These are phyloP conservation scores for Termitomyces sp. DNA, from an alignment of 768 basidiomycete species.

Conservation along the genomic window DNA sequence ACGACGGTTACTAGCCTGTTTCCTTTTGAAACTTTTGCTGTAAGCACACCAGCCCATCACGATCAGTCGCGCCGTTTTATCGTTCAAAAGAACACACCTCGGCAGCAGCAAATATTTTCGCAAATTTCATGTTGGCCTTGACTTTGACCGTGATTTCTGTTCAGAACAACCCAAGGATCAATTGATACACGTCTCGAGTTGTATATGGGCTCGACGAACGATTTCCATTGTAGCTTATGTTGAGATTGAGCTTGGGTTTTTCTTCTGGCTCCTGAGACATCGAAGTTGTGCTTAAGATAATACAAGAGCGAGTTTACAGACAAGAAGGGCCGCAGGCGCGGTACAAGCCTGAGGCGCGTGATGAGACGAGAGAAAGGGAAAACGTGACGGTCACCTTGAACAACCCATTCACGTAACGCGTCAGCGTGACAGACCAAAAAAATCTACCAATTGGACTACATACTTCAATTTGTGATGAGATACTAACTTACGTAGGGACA, in stretches of 20 bases:
- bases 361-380: not conserved
- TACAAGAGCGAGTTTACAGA: not conserved
- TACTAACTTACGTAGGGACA: not conserved
- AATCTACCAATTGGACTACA: too few relatives aligned
- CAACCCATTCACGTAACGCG: not conserved
- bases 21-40: slow-evolving; percentile 62
- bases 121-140: slow-evolving; percentile 57
- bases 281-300: not conserved
- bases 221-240: slow-evolving; percentile 50
- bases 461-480: too few relatives aligned
- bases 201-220: slow-evolving; percentile 29
- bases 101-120: slow-evolving; percentile 64
- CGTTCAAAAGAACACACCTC: slow-evolving; percentile 41
- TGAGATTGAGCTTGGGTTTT: slow-evolving; percentile 70
- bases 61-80: not conserved
- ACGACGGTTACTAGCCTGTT: slow-evolving; percentile 31
- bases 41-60: not conserved
- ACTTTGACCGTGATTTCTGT: slow-evolving; percentile 68
- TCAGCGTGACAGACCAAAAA: not conserved
- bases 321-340: not conserved
- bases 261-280: slow-evolving; percentile 56
- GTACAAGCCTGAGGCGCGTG: slow-evolving; percentile 3
- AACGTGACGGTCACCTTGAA: slow-evolving; percentile 9
- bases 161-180: not conserved
- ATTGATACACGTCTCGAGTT: not conserved